Conservation (phyloP, 768 basidiomycete genomes). For the Kwoniella sp. region DNA sequence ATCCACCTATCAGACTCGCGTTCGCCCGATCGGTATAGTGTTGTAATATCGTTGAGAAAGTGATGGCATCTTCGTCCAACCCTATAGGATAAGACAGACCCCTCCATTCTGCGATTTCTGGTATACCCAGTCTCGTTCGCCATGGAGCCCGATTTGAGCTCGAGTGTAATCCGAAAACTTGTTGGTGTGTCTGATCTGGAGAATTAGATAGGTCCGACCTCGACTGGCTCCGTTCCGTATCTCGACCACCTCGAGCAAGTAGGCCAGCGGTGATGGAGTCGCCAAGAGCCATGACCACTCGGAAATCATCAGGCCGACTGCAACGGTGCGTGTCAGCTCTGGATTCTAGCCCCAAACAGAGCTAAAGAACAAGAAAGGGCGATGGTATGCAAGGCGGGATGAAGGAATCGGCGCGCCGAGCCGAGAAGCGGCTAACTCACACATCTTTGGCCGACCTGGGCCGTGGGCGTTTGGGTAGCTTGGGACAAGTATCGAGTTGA, state of each 20-base stretch:
- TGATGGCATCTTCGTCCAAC: slow-evolving; percentile 28
- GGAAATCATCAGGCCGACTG: slow-evolving; percentile 56
- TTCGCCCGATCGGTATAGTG: slow-evolving; percentile 14
- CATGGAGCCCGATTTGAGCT: not conserved
- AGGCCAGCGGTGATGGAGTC: slow-evolving; percentile 56
- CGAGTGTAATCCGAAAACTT: not conserved
- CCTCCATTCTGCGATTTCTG: slow-evolving; percentile 34
- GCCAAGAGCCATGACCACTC: slow-evolving; percentile 54
- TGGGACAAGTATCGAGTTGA: slow-evolving; percentile 32
- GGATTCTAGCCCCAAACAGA: too few relatives aligned
- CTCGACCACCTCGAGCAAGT: slow-evolving; percentile 40
- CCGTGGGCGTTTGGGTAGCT: not conserved
- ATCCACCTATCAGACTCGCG: slow-evolving; percentile 23
- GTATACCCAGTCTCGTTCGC: not conserved
- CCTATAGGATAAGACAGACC: slow-evolving; percentile 44
- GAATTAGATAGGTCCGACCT: not conserved
- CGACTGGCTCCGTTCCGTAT: slow-evolving; percentile 1
- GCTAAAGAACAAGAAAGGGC: too few relatives aligned
- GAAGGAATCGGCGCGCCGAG: too few relatives aligned
- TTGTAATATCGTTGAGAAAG: slow-evolving; percentile 35
- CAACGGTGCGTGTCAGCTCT: too few relatives aligned
- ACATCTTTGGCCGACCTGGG: slow-evolving; percentile 36
- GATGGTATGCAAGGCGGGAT: too few relatives aligned
- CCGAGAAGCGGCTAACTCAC: slow-evolving; percentile 31
- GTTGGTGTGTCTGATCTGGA: not conserved